Evolutionary conservation across 2,329 filamentous ascomycete genomes (phyloP).

Genomic region (Aspergillus sp.): DNA sequence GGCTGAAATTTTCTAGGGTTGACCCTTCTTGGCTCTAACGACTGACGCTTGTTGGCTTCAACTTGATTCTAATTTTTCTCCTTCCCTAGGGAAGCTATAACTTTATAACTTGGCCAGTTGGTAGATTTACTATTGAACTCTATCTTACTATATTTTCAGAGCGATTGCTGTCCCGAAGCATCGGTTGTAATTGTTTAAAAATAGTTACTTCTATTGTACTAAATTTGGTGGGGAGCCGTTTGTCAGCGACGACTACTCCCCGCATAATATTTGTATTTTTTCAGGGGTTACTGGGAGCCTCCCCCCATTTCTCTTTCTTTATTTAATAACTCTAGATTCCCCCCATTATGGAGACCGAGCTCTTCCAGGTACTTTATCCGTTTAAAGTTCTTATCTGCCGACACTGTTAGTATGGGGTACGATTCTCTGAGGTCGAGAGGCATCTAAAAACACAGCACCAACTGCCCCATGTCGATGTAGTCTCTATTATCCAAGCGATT

Average conservation of each 20-base stretch:
- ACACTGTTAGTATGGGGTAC: not conserved
- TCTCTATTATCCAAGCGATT: not conserved
- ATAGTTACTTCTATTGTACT: too few species aligned
- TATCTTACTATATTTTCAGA: too few species aligned
- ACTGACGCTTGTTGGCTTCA: too few species aligned
- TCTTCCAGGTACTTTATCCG: not conserved
- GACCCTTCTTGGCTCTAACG: too few species aligned
- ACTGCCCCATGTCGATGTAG: not conserved
- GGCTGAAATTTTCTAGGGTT: too few species aligned
- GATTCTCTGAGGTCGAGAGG: not conserved
- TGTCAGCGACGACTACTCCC: not conserved
- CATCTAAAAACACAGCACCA: not conserved
- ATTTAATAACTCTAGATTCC: not conserved
- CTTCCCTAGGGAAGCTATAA: too few species aligned
- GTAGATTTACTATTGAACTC: not conserved
- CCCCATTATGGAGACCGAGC: not conserved
- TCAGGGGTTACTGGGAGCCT: not conserved
- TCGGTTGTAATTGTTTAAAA: too few species aligned
- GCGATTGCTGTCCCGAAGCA: too few species aligned
- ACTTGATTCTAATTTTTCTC: not conserved
- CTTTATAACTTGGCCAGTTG: not conserved
- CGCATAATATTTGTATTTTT: not conserved
- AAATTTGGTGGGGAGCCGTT: not conserved
- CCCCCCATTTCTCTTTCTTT: not conserved
- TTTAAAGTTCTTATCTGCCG: not conserved